Conservation (phyloP, 148 eudicot species). For the Silene latifolia region DNA sequence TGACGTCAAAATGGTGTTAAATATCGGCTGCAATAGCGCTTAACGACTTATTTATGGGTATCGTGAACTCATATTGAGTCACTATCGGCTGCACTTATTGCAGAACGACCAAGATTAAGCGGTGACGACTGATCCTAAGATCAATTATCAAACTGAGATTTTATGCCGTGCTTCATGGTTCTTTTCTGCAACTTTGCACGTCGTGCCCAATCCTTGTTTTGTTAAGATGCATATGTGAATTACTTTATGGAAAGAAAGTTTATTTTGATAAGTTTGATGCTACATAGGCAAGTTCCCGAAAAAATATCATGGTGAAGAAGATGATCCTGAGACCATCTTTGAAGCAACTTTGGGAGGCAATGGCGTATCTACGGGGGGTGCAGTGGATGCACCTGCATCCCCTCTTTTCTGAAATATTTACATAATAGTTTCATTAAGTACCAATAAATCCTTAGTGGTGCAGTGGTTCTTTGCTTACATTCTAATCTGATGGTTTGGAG, state of each 20-base stretch:
- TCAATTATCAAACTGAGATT: neutral
- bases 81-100: neutral
- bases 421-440: no score
- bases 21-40: neutral
- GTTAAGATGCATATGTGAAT: neutral
- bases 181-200: neutral
- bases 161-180: neutral
- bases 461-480: no score
- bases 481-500: no score
- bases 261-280: constrained; percentile 7
- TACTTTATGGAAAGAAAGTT: neutral
- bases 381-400: no score
- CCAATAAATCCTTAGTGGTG: no score
- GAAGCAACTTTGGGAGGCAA: constrained; percentile 59
- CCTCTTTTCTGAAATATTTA: no score
- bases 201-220: neutral
- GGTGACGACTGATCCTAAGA: neutral
- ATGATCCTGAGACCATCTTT: constrained; percentile 43
- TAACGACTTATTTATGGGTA: neutral
- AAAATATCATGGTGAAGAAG: constrained; percentile 40
- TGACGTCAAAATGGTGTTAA: neutral
- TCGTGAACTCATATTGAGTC: neutral
- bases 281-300: constrained; percentile 49
- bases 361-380: no score
- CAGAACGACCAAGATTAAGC: neutral